Percentiles rank a stretch among this genome's conserved stretches.
phyloP scores from a whole-genome alignment of 805 yeast species.

The Candida loeiensis region DNA sequence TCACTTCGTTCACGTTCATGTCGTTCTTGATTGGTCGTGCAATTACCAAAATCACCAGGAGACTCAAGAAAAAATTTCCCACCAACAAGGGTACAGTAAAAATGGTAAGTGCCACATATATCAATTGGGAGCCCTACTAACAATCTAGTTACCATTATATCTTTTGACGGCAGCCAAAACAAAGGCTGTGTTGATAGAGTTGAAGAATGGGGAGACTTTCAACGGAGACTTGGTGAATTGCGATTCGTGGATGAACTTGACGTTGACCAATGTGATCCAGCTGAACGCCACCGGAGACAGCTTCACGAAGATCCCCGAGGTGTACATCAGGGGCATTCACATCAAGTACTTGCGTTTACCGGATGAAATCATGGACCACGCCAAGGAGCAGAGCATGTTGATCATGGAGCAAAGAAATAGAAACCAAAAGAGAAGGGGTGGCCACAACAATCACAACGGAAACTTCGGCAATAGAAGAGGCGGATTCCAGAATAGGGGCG shows the following conservation, averaged over 20 bases:
- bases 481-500: constrained; percentile 22
- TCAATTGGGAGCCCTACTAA: constrained; percentile 3
- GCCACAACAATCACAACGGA: constrained; percentile 22
- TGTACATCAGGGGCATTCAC: constrained; percentile 82
- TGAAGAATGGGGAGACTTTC: constrained; percentile 86
- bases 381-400: constrained; percentile 60
- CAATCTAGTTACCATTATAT: constrained; percentile 76
- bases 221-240: constrained; percentile 82
- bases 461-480: constrained; percentile 20
- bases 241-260: constrained; percentile 95
- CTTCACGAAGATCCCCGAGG: constrained; percentile 62
- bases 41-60: constrained; percentile 3
- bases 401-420: constrained; percentile 48
- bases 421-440: constrained; percentile 43
- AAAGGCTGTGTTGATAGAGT: constrained; percentile 81
- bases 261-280: constrained; percentile 71
- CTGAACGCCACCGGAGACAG: constrained; percentile 58
- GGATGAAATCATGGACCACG: constrained; percentile 71
- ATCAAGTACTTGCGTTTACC: constrained; percentile 75
- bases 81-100: constrained; percentile 4
- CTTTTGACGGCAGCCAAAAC: constrained; percentile 88
- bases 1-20: too few relatives aligned
- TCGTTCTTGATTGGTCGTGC: too few relatives aligned
- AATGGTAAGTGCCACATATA: constrained; percentile 7
- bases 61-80: constrained; percentile 7